Base-by-base conservation (phyloP, 768 basidiomycete species). In the Leucosporidium yakuticum region DNA sequence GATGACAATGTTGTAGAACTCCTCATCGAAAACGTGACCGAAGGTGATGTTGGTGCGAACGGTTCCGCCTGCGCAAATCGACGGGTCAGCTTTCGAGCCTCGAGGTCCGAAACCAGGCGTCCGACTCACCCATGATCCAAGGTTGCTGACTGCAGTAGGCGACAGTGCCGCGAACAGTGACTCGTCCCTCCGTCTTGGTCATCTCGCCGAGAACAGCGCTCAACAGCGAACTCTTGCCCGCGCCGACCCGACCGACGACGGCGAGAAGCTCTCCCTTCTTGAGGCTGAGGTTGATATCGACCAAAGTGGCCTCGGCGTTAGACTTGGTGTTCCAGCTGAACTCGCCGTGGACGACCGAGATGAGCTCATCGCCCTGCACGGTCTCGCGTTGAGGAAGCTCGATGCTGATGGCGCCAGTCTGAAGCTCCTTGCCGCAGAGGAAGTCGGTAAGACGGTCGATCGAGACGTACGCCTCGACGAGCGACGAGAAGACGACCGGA, bases 11-110 rank as follows among this genome's bases (percentile, higher is more conserved):
- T 89, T 83, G 73, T 94, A 95, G 73, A 91, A 95, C 0, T 81
- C 82, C 69, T 89, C 87, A 61, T 97, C 92, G 69, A 88, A 96
- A 73, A 86, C 84, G 78, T 94, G 89, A 15, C 87, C 91, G 80
- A 98, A 97, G 44, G 90, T 76, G 68, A 98, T 97, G 75, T 98
- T 98, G 53, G 92, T 90, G 48, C 88, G 84, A 60, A 97, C 84
- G 3, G 89, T 87, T 0, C 90, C 91, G 89, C 39, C 88, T 89
- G 34, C 6, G 17, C 31, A 7, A 11, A 21, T 17, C 8, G 32
- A 20, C 5, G 7, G 8, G 55, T 57, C 55, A 57, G 55, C 50
- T 23, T n/a, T 14, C 19, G n/a, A 4, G 6, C 49, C 7, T 19
- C 49, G 19, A 50, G n/a, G 49, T 19, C 7, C 21, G 73, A 12